Conservation (phyloP, 2,329 filamentous ascomycete genomes). For the Exophiala sp. region DNA sequence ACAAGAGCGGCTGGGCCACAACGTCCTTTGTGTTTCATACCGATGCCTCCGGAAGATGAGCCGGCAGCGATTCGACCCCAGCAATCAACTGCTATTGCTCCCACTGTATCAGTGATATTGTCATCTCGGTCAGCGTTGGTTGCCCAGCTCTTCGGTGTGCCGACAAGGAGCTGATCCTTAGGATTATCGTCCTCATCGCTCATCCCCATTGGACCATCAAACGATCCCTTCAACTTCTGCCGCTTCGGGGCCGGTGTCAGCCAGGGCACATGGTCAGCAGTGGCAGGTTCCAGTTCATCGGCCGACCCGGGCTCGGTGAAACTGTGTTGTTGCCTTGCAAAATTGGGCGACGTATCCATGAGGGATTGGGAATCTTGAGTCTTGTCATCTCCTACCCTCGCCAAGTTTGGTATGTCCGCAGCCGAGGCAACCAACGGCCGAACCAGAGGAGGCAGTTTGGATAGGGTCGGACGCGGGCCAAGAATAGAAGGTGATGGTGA, state of each 20-base stretch:
- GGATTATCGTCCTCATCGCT: not conserved
- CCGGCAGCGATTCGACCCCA: constrained; percentile 85
- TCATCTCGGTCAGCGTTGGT: constrained; percentile 39
- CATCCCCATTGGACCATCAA: constrained; percentile 14
- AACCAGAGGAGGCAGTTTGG: constrained; percentile 10
- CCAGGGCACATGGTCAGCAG: constrained; percentile 18
- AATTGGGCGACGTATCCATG: not conserved
- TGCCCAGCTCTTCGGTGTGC: not conserved
- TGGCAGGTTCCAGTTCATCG: constrained; percentile 11
- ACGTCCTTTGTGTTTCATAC: constrained; percentile 93
- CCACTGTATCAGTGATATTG: constrained; percentile 85
- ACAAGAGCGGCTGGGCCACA: constrained; percentile 89
- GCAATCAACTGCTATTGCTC: constrained; percentile 85
- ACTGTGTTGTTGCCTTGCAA: not conserved
- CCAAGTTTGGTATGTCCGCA: constrained; percentile 16
- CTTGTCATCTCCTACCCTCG: constrained; percentile 1
- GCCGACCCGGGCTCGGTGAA: constrained; percentile 8
- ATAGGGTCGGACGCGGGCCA: constrained; percentile 7
- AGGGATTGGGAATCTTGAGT: not conserved
- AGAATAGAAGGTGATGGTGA: not conserved
- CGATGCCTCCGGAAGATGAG: constrained; percentile 94
- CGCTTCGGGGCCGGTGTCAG: constrained; percentile 15
- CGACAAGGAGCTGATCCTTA: not conserved
- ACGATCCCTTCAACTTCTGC: constrained; percentile 20
- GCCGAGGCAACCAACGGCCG: constrained; percentile 19